Evolutionary conservation across 768 basidiomycete species (phyloP).

Genomic region (Hortiboletus campestris): DNA sequence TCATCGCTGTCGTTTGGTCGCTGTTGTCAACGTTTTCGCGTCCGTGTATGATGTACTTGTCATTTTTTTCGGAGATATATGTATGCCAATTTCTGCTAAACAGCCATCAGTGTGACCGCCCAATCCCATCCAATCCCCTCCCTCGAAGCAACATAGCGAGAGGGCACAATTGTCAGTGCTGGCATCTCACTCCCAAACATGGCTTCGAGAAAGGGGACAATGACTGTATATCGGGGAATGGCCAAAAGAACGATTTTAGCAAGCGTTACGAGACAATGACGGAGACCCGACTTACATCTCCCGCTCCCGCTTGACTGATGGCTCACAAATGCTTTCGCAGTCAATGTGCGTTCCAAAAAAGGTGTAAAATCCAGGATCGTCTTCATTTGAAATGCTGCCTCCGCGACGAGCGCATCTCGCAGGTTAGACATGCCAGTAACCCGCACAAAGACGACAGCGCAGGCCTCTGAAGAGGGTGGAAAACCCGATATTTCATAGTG

Average conservation of each 20-base stretch:
- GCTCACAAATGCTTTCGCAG: slow-evolving; percentile 27
- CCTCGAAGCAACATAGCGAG: slow-evolving; percentile 21
- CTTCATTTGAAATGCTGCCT: slow-evolving; percentile 13
- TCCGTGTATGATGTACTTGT: neutral
- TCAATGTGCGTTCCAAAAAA: slow-evolving; percentile 22
- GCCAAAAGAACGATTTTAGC: neutral
- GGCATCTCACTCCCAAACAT: slow-evolving; percentile 27
- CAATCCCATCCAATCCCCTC: slow-evolving; percentile 25
- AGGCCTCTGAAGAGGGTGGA: slow-evolving; percentile 38
- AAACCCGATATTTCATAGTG: slow-evolving; percentile 52
- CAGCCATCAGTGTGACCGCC: slow-evolving; percentile 29
- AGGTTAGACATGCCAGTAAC: slow-evolving; percentile 11
- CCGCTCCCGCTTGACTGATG: slow-evolving; percentile 1
- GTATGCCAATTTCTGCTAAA: slow-evolving; percentile 8
- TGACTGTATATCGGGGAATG: slow-evolving; percentile 6
- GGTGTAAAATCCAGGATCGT: slow-evolving; percentile 14
- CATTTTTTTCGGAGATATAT: neutral
- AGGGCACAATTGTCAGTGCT: slow-evolving; percentile 28
- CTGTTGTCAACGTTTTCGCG: neutral
- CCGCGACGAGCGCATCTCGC: slow-evolving; percentile 11
- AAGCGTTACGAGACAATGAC: neutral
- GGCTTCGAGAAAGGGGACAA: slow-evolving; percentile 16
- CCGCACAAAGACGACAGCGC: slow-evolving; percentile 45
- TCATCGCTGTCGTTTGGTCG: neutral
- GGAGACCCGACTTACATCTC: slow-evolving; percentile 15